Percentiles rank a stretch among this genome's conserved stretches.
Conservation (phyloP, 495 filamentous ascomycete genomes). For the Talaromyces proteolyticus region DNA sequence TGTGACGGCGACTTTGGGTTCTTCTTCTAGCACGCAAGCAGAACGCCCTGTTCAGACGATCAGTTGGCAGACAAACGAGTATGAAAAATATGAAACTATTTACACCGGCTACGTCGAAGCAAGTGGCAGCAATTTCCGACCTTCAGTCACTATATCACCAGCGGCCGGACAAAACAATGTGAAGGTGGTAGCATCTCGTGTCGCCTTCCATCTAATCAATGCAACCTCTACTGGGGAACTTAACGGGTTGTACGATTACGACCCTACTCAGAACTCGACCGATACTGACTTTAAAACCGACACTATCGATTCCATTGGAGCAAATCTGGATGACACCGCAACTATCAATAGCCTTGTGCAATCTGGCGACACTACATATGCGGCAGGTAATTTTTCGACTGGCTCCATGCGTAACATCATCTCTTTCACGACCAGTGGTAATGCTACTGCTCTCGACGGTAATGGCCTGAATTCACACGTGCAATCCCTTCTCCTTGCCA, state of each 20-base stretch:
- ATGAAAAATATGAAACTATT: constrained; percentile 90
- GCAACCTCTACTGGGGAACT: constrained; percentile 49
- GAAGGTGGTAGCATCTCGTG: constrained; percentile 77
- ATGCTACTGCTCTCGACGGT: constrained; percentile 53
- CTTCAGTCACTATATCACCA: constrained; percentile 74
- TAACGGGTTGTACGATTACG: constrained; percentile 89
- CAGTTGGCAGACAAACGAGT: constrained; percentile 84
- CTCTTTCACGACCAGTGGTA: constrained; percentile 55
- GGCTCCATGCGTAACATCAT: constrained; percentile 65
- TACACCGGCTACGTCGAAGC: constrained; percentile 81
- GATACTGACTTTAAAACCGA: constrained; percentile 65
- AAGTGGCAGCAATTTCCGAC: constrained; percentile 66
- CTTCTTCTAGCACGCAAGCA: constrained; percentile 38
- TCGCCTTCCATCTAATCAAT: constrained; percentile 68
- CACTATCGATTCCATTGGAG: constrained; percentile 66
- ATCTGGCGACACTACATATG: constrained; percentile 57
- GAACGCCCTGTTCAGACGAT: constrained; percentile 35
- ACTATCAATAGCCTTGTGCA: constrained; percentile 57
- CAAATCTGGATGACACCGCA: constrained; percentile 56
- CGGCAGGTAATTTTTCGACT: constrained; percentile 81
- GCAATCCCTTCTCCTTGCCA: constrained; percentile 57
- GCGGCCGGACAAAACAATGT: constrained; percentile 58
- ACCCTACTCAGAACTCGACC: constrained; percentile 55
- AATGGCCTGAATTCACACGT: constrained; percentile 83
- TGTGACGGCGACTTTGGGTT: constrained; percentile 69